Base-by-base conservation (phyloP, 805 yeast species). In the Saccharomycopsis capsularis region DNA sequence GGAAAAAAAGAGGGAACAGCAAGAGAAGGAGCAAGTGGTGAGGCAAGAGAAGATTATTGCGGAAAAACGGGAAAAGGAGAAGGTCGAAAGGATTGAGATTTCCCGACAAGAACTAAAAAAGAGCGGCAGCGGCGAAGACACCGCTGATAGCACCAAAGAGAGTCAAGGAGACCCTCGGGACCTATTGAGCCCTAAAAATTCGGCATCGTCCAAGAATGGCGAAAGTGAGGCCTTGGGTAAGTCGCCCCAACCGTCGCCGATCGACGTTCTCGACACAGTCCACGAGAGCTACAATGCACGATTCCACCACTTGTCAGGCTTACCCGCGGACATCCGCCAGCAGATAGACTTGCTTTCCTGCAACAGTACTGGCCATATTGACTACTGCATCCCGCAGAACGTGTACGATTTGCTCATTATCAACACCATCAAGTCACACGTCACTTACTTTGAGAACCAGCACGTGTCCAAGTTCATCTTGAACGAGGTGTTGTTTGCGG, bases 351-450 rank as follows among this genome's bases (percentile, higher is more conserved):
- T 63, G 19, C 59, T 88, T 45, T 59, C 61, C 2, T 67, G 84
- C 50, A 91, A 91, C 57, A 71, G 76, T 40, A 75, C 77, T 19
- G 96, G 95, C 0, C 70, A 97, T 46, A 70, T 91, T 1, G 99
- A 91, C 63, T 88, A 85, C 62, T 73, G 82, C 2, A 67, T 91
- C 22, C 87, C 87, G 2, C 84, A 82, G 60, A 86, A 91, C 7
- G 71, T 82, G 21, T 75, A 90, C 54, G 96, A 89, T 57, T 74
- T 89, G 19, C 85, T 95, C 25, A 63, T 88, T 32, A 71, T 91
- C 9, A 76, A 88, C 2, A 93, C 95, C 0, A 69, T 91, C 6
- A 85, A 85, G 44, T 93, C 98, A 0, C 99, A 91, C 63, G 79
- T 86, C 13, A 79, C 87, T 42, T 91, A 91, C 63, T 82, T 91